Percentiles rank a stretch among this genome's conserved stretches.
Evolutionary conservation across 805 yeast genomes (phyloP).

Genomic region (Metschnikowia henanensis): DNA sequence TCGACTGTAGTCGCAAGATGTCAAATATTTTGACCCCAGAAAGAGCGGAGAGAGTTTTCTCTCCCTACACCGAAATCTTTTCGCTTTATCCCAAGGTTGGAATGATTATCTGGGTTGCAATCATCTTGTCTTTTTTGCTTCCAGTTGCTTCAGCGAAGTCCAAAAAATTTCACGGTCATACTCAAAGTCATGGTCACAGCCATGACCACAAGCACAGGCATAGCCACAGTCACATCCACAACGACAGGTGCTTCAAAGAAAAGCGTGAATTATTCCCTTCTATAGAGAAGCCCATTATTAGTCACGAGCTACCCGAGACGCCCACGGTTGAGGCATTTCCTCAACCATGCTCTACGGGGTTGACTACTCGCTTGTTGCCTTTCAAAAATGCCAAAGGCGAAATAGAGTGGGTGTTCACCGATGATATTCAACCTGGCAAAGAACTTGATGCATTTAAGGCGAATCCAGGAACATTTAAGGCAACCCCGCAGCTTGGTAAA

Average conservation of each 20-base stretch:
- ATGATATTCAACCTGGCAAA: slow-evolving; percentile 30
- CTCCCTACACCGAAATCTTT: background rate
- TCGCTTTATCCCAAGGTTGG: slow-evolving; percentile 3
- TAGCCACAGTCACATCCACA: background rate
- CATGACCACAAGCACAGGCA: background rate
- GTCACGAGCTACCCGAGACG: background rate
- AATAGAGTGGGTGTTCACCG: slow-evolving; percentile 57
- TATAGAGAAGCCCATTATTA: slow-evolving; percentile 3
- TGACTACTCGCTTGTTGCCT: slow-evolving; percentile 50
- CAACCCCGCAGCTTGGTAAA: slow-evolving; percentile 1
- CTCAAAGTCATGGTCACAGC: background rate
- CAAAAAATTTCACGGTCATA: background rate
- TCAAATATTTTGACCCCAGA: background rate
- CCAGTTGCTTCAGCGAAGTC: slow-evolving; percentile 1
- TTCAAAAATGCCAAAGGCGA: slow-evolving; percentile 53
- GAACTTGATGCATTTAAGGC: slow-evolving; percentile 31
- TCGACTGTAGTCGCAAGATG: background rate
- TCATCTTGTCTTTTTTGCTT: slow-evolving; percentile 1
- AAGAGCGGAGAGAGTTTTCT: background rate
- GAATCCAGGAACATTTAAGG: slow-evolving; percentile 2
- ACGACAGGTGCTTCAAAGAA: background rate
- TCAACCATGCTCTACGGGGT: slow-evolving; percentile 50
- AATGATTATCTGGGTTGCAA: slow-evolving; percentile 5
- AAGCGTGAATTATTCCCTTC: slow-evolving; percentile 16
- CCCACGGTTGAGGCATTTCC: slow-evolving; percentile 13